phyloP scores from a whole-genome alignment of 176 grass and related monocot species.

The Triticum timopheevii region DNA sequence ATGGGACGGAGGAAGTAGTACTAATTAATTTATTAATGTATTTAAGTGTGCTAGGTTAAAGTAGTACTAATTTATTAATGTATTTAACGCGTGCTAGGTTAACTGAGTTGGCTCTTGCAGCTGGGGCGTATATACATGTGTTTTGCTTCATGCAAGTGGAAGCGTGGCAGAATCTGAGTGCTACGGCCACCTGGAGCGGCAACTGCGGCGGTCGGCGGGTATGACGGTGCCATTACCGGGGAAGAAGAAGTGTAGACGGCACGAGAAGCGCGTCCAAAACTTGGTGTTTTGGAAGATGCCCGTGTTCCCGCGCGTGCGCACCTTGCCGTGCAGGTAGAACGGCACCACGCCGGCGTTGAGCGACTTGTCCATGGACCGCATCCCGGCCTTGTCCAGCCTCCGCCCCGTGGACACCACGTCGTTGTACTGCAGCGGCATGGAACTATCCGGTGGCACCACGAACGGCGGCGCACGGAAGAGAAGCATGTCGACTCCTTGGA shows the following conservation, averaged over 20 bases:
- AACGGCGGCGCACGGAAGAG: constrained; percentile 39
- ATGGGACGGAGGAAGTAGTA: too few relatives aligned
- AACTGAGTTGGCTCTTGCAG: background rate
- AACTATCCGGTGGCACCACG: constrained; percentile 47
- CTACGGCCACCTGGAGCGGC: constrained; percentile 14
- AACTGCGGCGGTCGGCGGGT: constrained; percentile 23
- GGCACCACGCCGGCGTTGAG: constrained; percentile 47
- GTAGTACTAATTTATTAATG: too few relatives aligned
- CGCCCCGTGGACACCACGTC: constrained; percentile 14
- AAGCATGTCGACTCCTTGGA: constrained; percentile 34
- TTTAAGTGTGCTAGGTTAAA: too few relatives aligned
- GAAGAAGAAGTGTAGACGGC: constrained; percentile 50
- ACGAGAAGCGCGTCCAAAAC: constrained; percentile 46
- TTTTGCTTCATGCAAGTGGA: background rate
- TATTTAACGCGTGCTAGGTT: too few relatives aligned
- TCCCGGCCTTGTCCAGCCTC: constrained; percentile 33
- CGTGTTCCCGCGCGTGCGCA: constrained; percentile 53
- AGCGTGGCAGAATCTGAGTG: background rate
- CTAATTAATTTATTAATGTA: too few relatives aligned
- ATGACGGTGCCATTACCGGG: constrained; percentile 46
- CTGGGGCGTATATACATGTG: background rate
- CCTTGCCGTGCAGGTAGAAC: constrained; percentile 48
- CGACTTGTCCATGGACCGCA: constrained; percentile 39
- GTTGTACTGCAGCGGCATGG: constrained; percentile 39
- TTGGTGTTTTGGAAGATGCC: constrained; percentile 46